Evolutionary conservation across 805 yeast species (phyloP).

Genomic region (Barnettozyma salicaria): DNA sequence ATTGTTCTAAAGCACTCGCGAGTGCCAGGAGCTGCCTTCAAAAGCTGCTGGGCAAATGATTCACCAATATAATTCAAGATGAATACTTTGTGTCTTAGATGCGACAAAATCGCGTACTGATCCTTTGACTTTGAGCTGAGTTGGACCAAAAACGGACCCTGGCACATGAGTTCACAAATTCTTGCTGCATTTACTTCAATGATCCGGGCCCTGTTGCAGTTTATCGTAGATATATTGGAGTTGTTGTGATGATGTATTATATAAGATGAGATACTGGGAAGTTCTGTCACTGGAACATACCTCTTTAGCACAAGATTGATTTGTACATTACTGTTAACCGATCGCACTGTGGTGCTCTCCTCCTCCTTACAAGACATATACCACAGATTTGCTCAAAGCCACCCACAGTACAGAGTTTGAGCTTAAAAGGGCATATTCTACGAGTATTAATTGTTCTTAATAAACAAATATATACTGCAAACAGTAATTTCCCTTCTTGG

Average conservation of each 20-base stretch:
- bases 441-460: too few relatives aligned
- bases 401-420: too few relatives aligned
- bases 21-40: not conserved
- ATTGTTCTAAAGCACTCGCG: not conserved
- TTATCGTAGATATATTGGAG: slow-evolving; percentile 8
- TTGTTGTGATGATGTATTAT: slow-evolving; percentile 12
- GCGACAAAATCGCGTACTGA: slow-evolving; percentile 16
- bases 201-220: slow-evolving; percentile 21
- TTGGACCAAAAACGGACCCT: slow-evolving; percentile 14
- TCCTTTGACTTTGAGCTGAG: slow-evolving; percentile 18
- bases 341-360: too few relatives aligned
- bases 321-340: not conserved
- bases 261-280: slow-evolving; percentile 13
- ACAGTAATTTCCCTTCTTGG: too few relatives aligned
- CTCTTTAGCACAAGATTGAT: not conserved
- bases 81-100: slow-evolving; percentile 4
- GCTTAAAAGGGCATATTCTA: too few relatives aligned
- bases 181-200: slow-evolving; percentile 8
- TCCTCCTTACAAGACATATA: too few relatives aligned
- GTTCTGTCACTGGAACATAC: slow-evolving; percentile 10
- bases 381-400: too few relatives aligned
- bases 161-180: not conserved
- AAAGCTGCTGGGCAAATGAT: slow-evolving; percentile 33
- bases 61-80: slow-evolving; percentile 46
- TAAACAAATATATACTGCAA: too few relatives aligned